Base-by-base conservation (phyloP, 805 yeast species). In the Wickerhamomyces pijperi region DNA sequence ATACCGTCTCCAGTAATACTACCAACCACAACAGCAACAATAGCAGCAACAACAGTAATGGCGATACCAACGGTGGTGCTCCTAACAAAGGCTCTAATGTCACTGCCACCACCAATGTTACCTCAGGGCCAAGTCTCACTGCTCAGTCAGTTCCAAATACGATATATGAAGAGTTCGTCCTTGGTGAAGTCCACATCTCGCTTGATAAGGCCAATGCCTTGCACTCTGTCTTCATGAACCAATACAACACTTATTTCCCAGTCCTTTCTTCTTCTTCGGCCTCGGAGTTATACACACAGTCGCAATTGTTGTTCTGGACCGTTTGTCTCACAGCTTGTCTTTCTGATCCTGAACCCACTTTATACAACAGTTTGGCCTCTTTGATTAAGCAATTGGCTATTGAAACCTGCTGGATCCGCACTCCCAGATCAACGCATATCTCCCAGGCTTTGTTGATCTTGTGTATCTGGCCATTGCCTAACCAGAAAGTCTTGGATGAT, bases 401-500 rank as follows among this genome's bases (percentile, higher is more conserved):
- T 39, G 94, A 84, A 52, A 84, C 94, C 0, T 86, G 95, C 60
- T 85, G 95, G 94, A 76, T 87, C 36, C 66, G 88, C 41, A 88
- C 97, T 0, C 96, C 97, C 2, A 70, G 97, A 53, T 83, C 95
- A 3, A 84, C 96, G 0, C 95, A 88, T 56, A 88, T 88, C 32
- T 85, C 88, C 7, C 97, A 88, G 54, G 94, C 96, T 0, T 64
- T 88, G 32, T 62, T 88, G 19, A 80, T 88, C n/a, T 64, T 88
- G 21, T 76, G 88, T 21, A 76, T 77, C 14, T 88, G 97, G 97
- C 96, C 96, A 0, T 59, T 88, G 35, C 97, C 97, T 0, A 87
- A 87, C 52, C 88, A 83, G 53, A 88, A 87, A 53, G 90, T 88
- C 16, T 65, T 88, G 42, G 97, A 88, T 60, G 97, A 88, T 55